phyloP scores from a whole-genome alignment of 345 rosid species.

The Salix udensis region DNA sequence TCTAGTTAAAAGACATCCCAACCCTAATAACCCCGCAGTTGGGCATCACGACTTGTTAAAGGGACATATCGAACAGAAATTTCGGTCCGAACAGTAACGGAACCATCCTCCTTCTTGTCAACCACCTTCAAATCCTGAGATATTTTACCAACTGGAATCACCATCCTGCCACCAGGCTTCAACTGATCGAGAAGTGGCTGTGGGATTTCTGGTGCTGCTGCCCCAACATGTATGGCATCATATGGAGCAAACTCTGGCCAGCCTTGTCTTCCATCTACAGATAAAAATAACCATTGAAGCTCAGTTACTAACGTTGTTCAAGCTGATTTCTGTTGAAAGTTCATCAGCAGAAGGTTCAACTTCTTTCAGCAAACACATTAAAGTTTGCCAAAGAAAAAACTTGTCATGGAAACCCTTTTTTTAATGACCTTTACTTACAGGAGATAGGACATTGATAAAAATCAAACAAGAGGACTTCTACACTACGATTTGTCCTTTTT shows the following conservation, averaged over 20 bases:
- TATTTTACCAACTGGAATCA: slow-evolving; percentile 83
- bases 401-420: not conserved
- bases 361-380: not conserved
- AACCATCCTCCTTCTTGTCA: slow-evolving; percentile 75
- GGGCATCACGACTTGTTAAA: slow-evolving; percentile 80
- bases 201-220: slow-evolving; percentile 90
- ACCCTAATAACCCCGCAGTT: slow-evolving; percentile 29
- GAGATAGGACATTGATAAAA: not conserved
- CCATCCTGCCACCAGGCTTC: slow-evolving; percentile 97
- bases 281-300: not conserved
- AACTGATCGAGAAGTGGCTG: slow-evolving; percentile 81
- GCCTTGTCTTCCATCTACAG: slow-evolving; percentile 87
- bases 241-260: slow-evolving; percentile 83
- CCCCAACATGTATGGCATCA: slow-evolving; percentile 96
- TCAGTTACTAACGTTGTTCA: not conserved
- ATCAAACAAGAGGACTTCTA: not conserved
- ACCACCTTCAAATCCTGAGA: slow-evolving; percentile 79
- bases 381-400: not conserved
- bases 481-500: not conserved
- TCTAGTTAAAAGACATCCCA: not conserved
- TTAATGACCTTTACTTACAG: not conserved
- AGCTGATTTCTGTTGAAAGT: not conserved
- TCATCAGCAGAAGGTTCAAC: not conserved
- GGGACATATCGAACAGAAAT: slow-evolving; percentile 91
- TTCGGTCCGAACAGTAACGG: slow-evolving; percentile 52